These are phyloP conservation scores for Polyporus tsugae DNA, from an alignment of 1,284 basidiomycete genomes.

Conservation along the genomic window DNA sequence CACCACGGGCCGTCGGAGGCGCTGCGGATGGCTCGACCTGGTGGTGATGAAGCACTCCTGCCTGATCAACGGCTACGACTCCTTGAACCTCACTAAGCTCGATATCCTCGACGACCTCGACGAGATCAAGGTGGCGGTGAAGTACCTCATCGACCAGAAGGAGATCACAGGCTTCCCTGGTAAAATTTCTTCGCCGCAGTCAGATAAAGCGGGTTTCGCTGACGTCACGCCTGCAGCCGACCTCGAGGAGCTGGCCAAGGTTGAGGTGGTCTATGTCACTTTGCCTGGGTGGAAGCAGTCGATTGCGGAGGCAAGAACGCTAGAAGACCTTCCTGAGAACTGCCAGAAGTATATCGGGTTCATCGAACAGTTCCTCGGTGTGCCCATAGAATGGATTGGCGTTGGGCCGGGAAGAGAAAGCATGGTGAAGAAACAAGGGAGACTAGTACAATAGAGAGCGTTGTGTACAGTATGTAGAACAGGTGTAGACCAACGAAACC, in stretches of 20 bases:
- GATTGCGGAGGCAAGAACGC: slow-evolving; percentile 74
- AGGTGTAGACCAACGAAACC: background rate
- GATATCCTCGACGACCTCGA: slow-evolving; percentile 89
- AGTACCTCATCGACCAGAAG: slow-evolving; percentile 83
- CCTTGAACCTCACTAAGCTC: slow-evolving; percentile 95
- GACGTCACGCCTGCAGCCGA: slow-evolving; percentile 64
- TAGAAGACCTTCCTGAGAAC: slow-evolving; percentile 85
- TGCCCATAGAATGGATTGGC: slow-evolving; percentile 92
- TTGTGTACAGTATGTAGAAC: slow-evolving; percentile 27
- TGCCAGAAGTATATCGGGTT: slow-evolving; percentile 91
- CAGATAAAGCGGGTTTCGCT: slow-evolving; percentile 11
- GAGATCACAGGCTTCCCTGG: slow-evolving; percentile 91
- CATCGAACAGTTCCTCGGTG: slow-evolving; percentile 85
- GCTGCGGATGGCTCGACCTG: slow-evolving; percentile 98
- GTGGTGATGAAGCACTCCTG: slow-evolving; percentile 94
- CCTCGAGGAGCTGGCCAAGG: slow-evolving; percentile 82
- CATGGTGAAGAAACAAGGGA: slow-evolving; percentile 64
- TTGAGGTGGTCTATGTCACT: slow-evolving; percentile 91
- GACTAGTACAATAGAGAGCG: slow-evolving; percentile 30
- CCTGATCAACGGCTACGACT: slow-evolving; percentile 96
- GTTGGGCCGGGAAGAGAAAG: slow-evolving; percentile 86
- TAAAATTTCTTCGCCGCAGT: slow-evolving; percentile 44
- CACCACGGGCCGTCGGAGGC: slow-evolving; percentile 91
- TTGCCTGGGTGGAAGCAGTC: slow-evolving; percentile 92
- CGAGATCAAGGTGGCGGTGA: slow-evolving; percentile 91